phyloP scores from a whole-genome alignment of 345 rosid genomes.

The Anacardium occidentale region DNA sequence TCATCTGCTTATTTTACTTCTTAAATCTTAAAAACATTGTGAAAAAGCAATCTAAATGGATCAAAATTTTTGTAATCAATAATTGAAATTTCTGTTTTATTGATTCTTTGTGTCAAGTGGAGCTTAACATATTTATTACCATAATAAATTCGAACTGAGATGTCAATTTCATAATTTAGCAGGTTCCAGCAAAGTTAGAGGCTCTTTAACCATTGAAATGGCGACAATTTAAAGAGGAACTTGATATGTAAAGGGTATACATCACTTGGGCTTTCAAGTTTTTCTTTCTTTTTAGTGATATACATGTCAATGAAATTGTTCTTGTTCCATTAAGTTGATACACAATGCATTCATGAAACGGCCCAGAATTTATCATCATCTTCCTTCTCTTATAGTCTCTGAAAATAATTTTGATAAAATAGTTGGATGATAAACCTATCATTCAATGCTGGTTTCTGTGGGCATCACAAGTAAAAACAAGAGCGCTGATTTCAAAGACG shows the following conservation, averaged over 20 bases:
- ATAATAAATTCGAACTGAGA: background rate
- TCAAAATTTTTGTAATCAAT: background rate
- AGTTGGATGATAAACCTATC: background rate
- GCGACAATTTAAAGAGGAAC: slow-evolving; percentile 20
- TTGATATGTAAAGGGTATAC: slow-evolving; percentile 17
- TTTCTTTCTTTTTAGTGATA: background rate
- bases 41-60: background rate
- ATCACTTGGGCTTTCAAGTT: background rate
- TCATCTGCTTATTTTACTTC: background rate
- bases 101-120: background rate
- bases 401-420: no score
- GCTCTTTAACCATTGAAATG: slow-evolving; percentile 18
- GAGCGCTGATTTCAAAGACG: background rate
- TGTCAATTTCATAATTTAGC: slow-evolving; percentile 17
- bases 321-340: background rate
- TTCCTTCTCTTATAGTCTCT: background rate
- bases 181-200: slow-evolving; percentile 27
- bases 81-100: background rate
- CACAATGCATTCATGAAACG: background rate
- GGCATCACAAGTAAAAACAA: background rate
- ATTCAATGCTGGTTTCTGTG: background rate
- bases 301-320: background rate
- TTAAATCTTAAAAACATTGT: background rate
- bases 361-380: background rate
- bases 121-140: background rate